Evolutionary conservation across 306 rosid genomes (phyloP).

Genomic region (Trifolium repens): DNA sequence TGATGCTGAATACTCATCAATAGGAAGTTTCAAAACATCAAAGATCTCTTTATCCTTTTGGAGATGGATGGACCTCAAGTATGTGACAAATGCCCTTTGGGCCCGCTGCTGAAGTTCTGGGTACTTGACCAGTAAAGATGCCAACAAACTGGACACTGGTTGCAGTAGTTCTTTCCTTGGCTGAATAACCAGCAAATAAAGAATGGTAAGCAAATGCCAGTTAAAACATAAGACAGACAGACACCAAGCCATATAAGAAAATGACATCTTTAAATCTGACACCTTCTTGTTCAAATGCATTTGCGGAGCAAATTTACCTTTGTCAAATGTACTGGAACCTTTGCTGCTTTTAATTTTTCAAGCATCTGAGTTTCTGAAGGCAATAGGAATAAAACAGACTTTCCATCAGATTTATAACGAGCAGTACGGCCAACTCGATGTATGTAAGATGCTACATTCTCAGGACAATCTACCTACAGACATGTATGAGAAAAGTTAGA

Average conservation of each 20-base stretch:
- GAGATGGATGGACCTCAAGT: constrained; percentile 69
- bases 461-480: constrained; percentile 89
- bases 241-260: constrained; percentile 17
- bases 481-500: constrained; percentile 29
- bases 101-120: constrained; percentile 75
- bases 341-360: constrained; percentile 69
- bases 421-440: constrained; percentile 99
- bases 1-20: constrained; percentile 79
- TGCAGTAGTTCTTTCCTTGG: constrained; percentile 67
- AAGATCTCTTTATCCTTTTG: constrained; percentile 89
- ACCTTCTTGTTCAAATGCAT: constrained; percentile 20
- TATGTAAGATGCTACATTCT: constrained; percentile 81
- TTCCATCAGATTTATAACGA: constrained; percentile 77
- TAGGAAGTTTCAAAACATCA: constrained; percentile 73
- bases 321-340: constrained; percentile 68
- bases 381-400: constrained; percentile 74
- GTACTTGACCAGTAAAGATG: constrained; percentile 78
- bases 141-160: constrained; percentile 72
- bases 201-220: constrained; percentile 42
- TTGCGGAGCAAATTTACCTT: constrained; percentile 60
- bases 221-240: constrained; percentile 1
- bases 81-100: constrained; percentile 78
- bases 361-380: constrained; percentile 87
- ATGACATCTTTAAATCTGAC: constrained; percentile 27
- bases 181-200: constrained; percentile 57